Base-by-base conservation (phyloP, 495 filamentous ascomycete species). In the Durotheca rogersii region DNA sequence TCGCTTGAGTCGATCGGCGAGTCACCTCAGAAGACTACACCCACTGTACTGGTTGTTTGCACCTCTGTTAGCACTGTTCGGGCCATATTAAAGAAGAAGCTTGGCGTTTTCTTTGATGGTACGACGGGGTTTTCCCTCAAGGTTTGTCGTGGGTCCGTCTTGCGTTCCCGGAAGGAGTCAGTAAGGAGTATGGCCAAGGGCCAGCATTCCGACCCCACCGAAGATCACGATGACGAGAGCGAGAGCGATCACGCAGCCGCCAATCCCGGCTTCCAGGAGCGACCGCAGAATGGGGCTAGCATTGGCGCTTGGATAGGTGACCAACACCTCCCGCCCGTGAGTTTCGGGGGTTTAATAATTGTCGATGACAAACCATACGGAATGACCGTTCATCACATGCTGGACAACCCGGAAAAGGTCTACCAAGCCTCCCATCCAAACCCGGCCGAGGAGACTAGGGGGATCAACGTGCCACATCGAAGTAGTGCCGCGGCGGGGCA, bases 381-480 rank as follows among this genome's bases (percentile, higher is more conserved):
- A 6, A 89, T 96, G 85, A 95, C 87, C 12, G 92, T 96, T 2
- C 92, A 97, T 56, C 92, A 97, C 64, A 88, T 97, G 83, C 77
- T 97, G 1, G 92, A 97, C 56, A 81, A 86, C 11, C 87, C 86
- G 3, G 87, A 85, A 19, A 79, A 84, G 11, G 79, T 81, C 31
- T 71, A 79, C 53, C 60, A 78, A 47, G 65, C 77, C 6, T 16
- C 6, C 15, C 21, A 36, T 25, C n/a, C 34, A 7, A 12, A 60
- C 58, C 69, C 45, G 23, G 59, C 14, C 2, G 53, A 52, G 18
- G 62, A 65, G 31, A 70, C 71, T 14, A 65, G 56, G 32, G 39
- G 52, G 27, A 41, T 49, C 7, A 54, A 47, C 58, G 49, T 20
- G 3, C 58, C 65, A 44, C 54, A 58, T 41, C 69, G 67, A 21